Base-by-base conservation (phyloP, 2,329 filamentous ascomycete species). In the Tolypocladium guangdongense region DNA sequence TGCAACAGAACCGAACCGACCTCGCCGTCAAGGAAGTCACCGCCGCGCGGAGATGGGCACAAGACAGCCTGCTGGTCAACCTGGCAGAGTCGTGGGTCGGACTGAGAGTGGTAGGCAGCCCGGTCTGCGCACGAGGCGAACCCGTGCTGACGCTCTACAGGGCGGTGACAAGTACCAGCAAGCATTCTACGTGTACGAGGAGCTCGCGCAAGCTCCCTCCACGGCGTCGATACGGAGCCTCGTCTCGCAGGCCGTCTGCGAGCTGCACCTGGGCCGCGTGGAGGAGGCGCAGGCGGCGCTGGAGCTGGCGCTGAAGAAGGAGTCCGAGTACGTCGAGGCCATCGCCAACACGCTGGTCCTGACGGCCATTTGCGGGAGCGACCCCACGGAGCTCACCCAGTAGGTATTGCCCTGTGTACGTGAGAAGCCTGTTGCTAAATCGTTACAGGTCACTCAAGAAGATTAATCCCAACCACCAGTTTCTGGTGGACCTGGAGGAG, bases 131-230 rank as follows among this genome's bases (percentile, higher is more conserved):
- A 7, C 30, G 5, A 18, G 10, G 20, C 20, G 12, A 22, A 16
- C 30, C 18, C 47, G 49, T 56, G 59, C 64, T 71, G 59, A 74
- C 55, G 39, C 35, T 36, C 7, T 52, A 30, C 56, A 95, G 87
- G 92, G 92, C 65, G 91, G 91, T 60, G 90, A 96, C 62, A 93
- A 90, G 69, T 97, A 97, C 72, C 93, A 97, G 66, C 88, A 93
- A 66, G 86, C 92, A 20, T 97, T 95, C 72, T 97, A 99, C 76
- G 92, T 97, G 56, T 97, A 90, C 65, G 92, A 97, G 72, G 93
- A 99, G 71, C 82, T 97, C 49, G 92, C 93, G 5, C 89, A 95
- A 66, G 86, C 88, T 32, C 86, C 90, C 2, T 84, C 88, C 35
- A 90, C 88, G 20, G 84, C 89, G 49, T 88, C 88, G 18, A 78